These are phyloP conservation scores for Colletotrichum siamense DNA, from an alignment of 2,329 filamentous ascomycete genomes.

Conservation along the genomic window DNA sequence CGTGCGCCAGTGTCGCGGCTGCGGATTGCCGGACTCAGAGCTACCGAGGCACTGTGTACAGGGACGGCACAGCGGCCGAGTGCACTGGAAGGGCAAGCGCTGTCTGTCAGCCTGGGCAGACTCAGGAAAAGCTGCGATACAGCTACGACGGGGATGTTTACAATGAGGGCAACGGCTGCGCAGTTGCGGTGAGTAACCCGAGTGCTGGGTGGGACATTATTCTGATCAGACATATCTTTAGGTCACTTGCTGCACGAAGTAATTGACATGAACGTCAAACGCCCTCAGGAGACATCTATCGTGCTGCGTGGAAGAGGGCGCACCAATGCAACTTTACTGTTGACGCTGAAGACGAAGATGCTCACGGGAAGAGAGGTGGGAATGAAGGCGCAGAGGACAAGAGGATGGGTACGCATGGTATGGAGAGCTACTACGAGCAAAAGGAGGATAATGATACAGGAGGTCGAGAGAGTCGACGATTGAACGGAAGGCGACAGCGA, in stretches of 20 bases:
- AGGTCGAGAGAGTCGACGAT: background rate
- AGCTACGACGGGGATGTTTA: background rate
- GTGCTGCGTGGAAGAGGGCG: background rate
- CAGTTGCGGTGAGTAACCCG: background rate
- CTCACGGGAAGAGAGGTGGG: background rate
- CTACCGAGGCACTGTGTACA: background rate
- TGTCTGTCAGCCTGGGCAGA: background rate
- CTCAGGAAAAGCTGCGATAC: background rate
- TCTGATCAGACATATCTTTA: background rate
- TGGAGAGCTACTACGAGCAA: background rate
- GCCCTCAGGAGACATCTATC: background rate
- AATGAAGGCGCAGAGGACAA: background rate
- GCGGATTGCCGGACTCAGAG: background rate
- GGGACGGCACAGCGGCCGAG: background rate
- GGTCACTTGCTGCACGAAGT: background rate
- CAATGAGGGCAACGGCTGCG: background rate
- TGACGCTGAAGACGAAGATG: background rate
- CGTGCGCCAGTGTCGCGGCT: background rate
- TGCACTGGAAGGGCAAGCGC: background rate
- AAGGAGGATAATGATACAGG: background rate
- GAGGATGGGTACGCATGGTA: background rate
- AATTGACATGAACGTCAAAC: background rate
- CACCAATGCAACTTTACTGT: background rate
- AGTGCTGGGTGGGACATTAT: background rate
- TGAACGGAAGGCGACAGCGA: fast-evolving